Conservation (phyloP, 2,329 filamentous ascomycete species). For the Macrophomina tecta region DNA sequence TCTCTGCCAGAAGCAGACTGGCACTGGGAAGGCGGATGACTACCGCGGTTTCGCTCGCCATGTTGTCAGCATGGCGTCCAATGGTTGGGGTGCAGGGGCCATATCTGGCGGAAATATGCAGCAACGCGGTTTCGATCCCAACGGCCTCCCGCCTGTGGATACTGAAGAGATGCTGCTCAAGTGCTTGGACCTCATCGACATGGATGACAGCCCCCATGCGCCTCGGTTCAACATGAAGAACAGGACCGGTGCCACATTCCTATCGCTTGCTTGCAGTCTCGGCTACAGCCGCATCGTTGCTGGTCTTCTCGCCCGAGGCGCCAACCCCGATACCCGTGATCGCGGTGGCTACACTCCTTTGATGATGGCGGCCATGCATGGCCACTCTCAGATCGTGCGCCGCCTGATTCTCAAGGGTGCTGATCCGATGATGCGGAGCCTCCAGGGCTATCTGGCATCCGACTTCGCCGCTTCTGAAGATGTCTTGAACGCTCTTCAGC, state of each 20-base stretch:
- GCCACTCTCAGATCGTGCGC: conserved; percentile 76
- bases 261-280: conserved; percentile 78
- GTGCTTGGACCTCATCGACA: conserved; percentile 78
- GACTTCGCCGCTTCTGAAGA: conserved; percentile 72
- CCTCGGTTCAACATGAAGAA: conserved; percentile 70
- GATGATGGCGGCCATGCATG: conserved; percentile 79
- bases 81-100: not conserved
- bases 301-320: conserved; percentile 77
- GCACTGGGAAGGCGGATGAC: conserved; percentile 34
- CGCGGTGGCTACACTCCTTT: conserved; percentile 81
- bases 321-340: conserved; percentile 75
- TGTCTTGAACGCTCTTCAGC: conserved; percentile 68
- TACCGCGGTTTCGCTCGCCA: conserved; percentile 31
- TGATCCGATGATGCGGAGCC: conserved; percentile 71
- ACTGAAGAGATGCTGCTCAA: conserved; percentile 73
- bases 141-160: conserved; percentile 44
- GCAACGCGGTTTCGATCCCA: conserved; percentile 20
- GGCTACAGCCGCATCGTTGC: conserved; percentile 78
- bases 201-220: conserved; percentile 73
- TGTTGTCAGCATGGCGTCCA: conserved; percentile 8
- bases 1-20: conserved; percentile 43
- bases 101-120: conserved; percentile 29
- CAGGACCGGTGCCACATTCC: conserved; percentile 76
- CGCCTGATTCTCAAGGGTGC: conserved; percentile 76
- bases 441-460: conserved; percentile 72